These are phyloP conservation scores for Eruca vesicaria DNA, from an alignment of 441 rosid genomes.

Conservation along the genomic window DNA sequence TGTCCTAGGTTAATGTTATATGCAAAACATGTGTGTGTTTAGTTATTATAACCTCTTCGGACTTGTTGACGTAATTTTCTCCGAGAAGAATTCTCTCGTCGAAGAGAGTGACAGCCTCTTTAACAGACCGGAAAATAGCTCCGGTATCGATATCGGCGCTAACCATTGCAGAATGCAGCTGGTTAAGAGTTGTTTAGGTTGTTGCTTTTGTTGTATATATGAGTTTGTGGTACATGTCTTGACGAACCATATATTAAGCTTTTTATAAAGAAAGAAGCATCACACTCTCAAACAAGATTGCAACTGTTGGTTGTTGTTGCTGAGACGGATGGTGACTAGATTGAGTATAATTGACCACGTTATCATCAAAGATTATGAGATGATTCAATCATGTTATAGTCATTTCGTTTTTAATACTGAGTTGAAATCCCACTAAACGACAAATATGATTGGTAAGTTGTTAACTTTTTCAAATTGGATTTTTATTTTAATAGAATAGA, in stretches of 20 bases:
- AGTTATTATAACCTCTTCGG: slow-evolving; percentile 47
- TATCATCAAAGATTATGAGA: background rate
- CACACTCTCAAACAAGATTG: background rate
- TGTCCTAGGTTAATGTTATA: background rate
- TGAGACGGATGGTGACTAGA: slow-evolving; percentile 28
- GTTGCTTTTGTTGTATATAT: slow-evolving; percentile 6
- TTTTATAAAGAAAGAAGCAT: slow-evolving; percentile 22
- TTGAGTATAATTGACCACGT: slow-evolving; percentile 1
- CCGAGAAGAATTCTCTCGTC: slow-evolving; percentile 59
- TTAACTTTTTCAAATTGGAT: background rate
- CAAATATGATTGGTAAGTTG: background rate
- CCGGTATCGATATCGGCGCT: slow-evolving; percentile 61
- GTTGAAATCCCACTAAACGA: background rate
- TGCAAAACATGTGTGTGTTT: background rate
- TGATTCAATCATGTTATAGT: background rate
- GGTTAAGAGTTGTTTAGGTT: background rate
- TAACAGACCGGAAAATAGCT: slow-evolving; percentile 66
- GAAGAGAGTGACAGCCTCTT: slow-evolving; percentile 57
- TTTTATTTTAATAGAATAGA: background rate
- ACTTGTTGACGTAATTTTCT: slow-evolving; percentile 55
- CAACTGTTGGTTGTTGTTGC: slow-evolving; percentile 24
- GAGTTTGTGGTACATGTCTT: slow-evolving; percentile 24
- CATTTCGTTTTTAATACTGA: background rate
- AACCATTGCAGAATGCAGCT: slow-evolving; percentile 30
- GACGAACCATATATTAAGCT: background rate